A percentile compares a stretch with the other conserved stretches of the same genome.
Conservation (phyloP, 2,329 filamentous ascomycete species). For the Colletotrichum cordylinicola region DNA sequence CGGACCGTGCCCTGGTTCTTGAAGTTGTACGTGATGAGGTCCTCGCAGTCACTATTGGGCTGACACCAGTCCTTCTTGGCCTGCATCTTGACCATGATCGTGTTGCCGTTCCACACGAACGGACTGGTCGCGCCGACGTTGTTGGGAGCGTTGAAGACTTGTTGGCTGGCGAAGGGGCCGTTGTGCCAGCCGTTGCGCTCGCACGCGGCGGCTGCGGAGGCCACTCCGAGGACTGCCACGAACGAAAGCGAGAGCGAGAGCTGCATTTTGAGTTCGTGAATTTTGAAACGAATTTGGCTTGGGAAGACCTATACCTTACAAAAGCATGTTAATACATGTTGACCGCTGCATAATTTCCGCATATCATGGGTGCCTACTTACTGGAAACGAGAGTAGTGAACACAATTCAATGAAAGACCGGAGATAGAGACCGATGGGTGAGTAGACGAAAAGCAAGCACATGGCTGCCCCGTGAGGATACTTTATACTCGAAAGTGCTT, state of each 20-base stretch:
- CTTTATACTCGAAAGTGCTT: neutral
- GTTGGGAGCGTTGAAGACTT: neutral
- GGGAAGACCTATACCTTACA: neutral
- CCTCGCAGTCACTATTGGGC: neutral
- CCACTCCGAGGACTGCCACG: neutral
- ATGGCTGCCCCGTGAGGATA: fast-evolving
- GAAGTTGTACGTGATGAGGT: neutral
- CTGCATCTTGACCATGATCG: neutral
- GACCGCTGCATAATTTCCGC: neutral
- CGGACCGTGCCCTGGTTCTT: neutral
- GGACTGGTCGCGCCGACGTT: neutral
- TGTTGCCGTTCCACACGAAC: neutral
- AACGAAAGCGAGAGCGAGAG: neutral
- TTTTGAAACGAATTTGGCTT: neutral
- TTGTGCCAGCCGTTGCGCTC: neutral
- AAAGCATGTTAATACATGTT: neutral
- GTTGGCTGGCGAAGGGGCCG: neutral
- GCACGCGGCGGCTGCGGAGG: neutral
- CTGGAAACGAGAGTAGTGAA: neutral
- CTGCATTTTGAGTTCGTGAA: neutral
- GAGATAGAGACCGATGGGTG: neutral
- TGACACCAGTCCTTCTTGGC: neutral
- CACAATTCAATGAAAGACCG: neutral
- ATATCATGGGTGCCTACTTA: neutral
- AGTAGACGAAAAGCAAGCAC: fast-evolving